Base-by-base conservation (phyloP, 225 moss, liverwort and hornwort genomes). In the Polytrichum commune region DNA sequence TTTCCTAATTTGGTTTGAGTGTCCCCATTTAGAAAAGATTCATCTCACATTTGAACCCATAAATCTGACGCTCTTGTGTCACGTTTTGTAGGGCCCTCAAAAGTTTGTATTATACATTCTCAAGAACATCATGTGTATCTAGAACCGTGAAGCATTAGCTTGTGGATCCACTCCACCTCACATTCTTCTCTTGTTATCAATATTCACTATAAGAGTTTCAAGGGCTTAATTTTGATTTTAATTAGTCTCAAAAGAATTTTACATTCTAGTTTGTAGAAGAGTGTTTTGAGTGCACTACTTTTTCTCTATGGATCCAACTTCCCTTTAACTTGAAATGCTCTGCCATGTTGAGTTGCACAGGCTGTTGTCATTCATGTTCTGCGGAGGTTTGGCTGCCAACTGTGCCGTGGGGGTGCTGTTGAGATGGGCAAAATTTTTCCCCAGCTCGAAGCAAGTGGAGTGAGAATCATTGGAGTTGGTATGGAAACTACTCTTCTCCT, bases 341-440 rank as follows among this genome's bases (percentile, higher is more conserved):
- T 24, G 22, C 60, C 60, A 60, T 23, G 9, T 63, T 24, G 58
- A 60, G 61, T 60, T 63, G 25, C 53, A 57, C 80, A 91, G 93
- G 85, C 87, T 27, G 91, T 81, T 20, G 84, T 93, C 16, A 62
- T 91, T 46, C 89, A 93, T 64, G 83, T 93, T n/a, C 89, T 93
- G 8, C 87, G 93, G 66, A 73, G 93, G 74, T 93, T 93, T 67
- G 93, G 93, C 22, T 93, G 93, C 63, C 81, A 73, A 55, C 82
- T 93, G 5, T 93, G 89, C 70, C 78, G 93, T 77, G 84, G 76
- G 16, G 78, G 85, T 54, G 91, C 91, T 22, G 65, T 78, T 19
- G 89, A 89, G 22, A 72, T 91, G 71, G 77, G 81, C 9, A 76
- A 86, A 63, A 84, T 89, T 22, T 74, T 89, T 5, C 88, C 84